Percentiles rank a stretch among this genome's conserved stretches.
These are phyloP conservation scores for Gossypium davidsonii DNA, from an alignment of 441 rosid genomes.

Conservation along the genomic window DNA sequence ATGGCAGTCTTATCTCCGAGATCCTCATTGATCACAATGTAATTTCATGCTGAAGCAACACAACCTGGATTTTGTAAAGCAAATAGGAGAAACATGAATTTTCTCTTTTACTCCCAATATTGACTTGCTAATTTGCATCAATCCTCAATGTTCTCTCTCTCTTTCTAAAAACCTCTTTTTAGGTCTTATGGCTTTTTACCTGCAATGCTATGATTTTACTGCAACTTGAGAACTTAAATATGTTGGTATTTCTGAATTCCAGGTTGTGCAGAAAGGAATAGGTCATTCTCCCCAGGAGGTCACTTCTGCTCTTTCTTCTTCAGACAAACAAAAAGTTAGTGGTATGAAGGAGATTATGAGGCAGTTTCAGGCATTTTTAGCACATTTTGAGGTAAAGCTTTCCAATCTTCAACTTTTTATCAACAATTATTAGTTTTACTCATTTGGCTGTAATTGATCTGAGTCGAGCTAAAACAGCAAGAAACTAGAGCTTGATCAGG, in stretches of 20 bases:
- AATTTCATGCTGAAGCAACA: conserved; percentile 23
- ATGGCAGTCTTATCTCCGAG: conserved; percentile 93
- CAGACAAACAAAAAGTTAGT: conserved; percentile 34
- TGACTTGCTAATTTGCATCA: neutral
- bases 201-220: conserved; percentile 7
- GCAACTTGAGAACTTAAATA: conserved; percentile 10
- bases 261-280: conserved; percentile 72
- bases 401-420: conserved; percentile 3
- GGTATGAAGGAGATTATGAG: conserved; percentile 62
- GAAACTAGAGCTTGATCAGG: too few relatives aligned
- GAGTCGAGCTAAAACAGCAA: too few relatives aligned
- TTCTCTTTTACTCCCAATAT: neutral
- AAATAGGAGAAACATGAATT: neutral
- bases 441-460: too few relatives aligned
- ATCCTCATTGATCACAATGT: conserved; percentile 73
- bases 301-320: conserved; percentile 69
- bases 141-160: neutral
- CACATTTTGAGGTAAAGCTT: conserved; percentile 66
- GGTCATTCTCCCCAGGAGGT: conserved; percentile 79
- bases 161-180: neutral
- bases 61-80: neutral
- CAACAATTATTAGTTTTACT: neutral
- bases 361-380: conserved; percentile 58
- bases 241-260: conserved; percentile 15
- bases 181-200: conserved; percentile 1